Base-by-base conservation (phyloP, 768 basidiomycete species). In the Tephrocybe sp. region DNA sequence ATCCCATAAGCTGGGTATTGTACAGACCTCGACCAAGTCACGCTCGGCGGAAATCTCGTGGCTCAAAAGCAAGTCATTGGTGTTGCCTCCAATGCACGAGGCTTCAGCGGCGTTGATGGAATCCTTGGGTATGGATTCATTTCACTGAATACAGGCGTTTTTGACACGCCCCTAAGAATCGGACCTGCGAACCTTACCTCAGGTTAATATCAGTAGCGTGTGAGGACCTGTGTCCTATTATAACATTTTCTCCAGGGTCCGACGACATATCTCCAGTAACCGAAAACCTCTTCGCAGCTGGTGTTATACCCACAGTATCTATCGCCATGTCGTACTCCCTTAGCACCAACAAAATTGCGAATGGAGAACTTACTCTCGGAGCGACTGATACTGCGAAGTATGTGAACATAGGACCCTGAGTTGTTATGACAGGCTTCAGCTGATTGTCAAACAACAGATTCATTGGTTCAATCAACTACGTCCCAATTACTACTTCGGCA, bases 341-440 rank as follows among this genome's bases (percentile, higher is more conserved):
- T 12, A 75, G 76, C 1, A 45, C 58, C 8, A 39, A 58, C 10
- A 51, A 57, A 7, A 61, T 64, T 10, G 56, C 67, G 30, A 82
- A 83, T 54, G 82, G 82, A 42, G 79, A 83, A 59, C 67, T 85
- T 19, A 74, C 70, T 6, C 81, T 83, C 52, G 83, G 83, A 42
- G 72, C 73, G 6, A 66, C 71, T n/a, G 82, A 83, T 55, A 54
- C 54, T 4, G 59, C 65, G 45, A 81, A 76, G 76, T 77, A 68
- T 61, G 14, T 16, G 8, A 23, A 19, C 8, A 13, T 32, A 16
- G 4, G 23, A 19, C 16, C 31, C 32, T 16, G 14, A 17, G 10
- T 39, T n/a, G 16, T 19, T 10, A 42, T 42, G 26, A 12, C 12
- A 23, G 6, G 5, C 32, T 9, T 22, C 36, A 31, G 33, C 19